These are phyloP conservation scores for Apiospora pterosperma DNA, from an alignment of 2,329 filamentous ascomycete species.

Conservation along the genomic window DNA sequence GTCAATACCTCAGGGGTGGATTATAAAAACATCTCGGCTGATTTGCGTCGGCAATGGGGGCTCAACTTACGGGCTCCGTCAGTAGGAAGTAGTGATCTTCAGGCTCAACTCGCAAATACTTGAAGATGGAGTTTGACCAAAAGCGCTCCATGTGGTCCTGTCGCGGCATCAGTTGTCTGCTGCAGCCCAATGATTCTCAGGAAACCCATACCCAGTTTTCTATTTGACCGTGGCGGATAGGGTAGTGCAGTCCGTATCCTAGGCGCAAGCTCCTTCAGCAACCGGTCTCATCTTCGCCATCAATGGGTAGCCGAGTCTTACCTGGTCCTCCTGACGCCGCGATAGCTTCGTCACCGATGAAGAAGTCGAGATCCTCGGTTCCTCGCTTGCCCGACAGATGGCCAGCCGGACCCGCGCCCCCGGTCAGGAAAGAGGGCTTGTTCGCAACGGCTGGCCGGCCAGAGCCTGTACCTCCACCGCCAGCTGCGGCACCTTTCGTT, in stretches of 20 bases:
- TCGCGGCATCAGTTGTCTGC: conserved; percentile 22
- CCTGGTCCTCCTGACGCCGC: conserved; percentile 79
- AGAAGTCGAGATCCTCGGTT: conserved; percentile 97
- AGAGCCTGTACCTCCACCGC: conserved; percentile 72
- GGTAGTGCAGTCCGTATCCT: conserved; percentile 96
- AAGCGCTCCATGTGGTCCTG: conserved; percentile 99
- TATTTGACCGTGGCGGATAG: conserved; percentile 95
- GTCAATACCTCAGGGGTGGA: background rate
- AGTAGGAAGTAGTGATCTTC: conserved; percentile 99
- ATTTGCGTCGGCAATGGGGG: background rate
- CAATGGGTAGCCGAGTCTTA: conserved; percentile 33
- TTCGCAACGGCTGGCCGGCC: conserved; percentile 88
- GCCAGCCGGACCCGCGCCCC: conserved; percentile 77
- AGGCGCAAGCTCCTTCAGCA: conserved; percentile 6
- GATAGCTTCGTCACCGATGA: conserved; percentile 95
- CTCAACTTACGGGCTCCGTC: conserved; percentile 78
- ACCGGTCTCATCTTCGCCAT: background rate
- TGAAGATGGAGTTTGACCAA: conserved; percentile 99
- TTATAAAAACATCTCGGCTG: background rate
- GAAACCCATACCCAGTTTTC: conserved; percentile 84
- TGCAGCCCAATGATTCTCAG: background rate
- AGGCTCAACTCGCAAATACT: conserved; percentile 95
- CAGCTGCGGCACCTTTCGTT: conserved; percentile 73
- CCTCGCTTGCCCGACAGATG: conserved; percentile 89
- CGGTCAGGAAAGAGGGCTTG: conserved; percentile 93